Evolutionary conservation across 73 alveolate species (phyloP).

Genomic region (Loxodes magnus): DNA sequence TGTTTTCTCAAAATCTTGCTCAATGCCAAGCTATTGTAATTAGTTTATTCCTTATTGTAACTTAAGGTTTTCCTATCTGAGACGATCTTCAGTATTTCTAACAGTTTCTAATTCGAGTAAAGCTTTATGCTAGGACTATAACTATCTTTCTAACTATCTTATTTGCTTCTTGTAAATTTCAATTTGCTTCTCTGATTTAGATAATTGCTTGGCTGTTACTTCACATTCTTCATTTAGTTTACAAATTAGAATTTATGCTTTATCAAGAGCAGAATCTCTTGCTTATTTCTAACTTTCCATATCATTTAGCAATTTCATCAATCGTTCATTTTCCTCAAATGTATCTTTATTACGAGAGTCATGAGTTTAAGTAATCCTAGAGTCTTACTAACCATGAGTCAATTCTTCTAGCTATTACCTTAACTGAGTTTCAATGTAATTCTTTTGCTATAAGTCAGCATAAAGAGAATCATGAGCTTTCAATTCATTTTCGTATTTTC

Average conservation of each 20-base stretch:
- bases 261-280: slow-evolving; percentile 8
- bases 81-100: slow-evolving; percentile 13
- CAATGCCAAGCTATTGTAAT: neutral
- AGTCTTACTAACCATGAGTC: no score
- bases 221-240: slow-evolving; percentile 11
- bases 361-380: no score
- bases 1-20: neutral
- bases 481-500: no score
- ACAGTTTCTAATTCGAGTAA: slow-evolving; percentile 1
- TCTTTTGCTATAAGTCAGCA: no score
- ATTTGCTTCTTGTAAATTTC: slow-evolving; percentile 1
- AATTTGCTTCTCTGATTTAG: neutral
- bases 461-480: no score
- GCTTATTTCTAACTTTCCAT: neutral
- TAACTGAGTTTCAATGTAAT: no score
- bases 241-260: neutral
- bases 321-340: no score
- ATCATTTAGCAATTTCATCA: no score
- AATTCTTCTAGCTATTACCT: no score
- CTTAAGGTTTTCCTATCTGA: neutral
- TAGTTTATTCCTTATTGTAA: neutral
- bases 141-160: neutral
- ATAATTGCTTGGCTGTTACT: neutral
- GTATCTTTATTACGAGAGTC: no score
- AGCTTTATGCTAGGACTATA: neutral